Evolutionary conservation across 2,329 filamentous ascomycete genomes (phyloP), one percentile per base, ranked within the genome.

Genomic region (Sporothrix pallida): DNA sequence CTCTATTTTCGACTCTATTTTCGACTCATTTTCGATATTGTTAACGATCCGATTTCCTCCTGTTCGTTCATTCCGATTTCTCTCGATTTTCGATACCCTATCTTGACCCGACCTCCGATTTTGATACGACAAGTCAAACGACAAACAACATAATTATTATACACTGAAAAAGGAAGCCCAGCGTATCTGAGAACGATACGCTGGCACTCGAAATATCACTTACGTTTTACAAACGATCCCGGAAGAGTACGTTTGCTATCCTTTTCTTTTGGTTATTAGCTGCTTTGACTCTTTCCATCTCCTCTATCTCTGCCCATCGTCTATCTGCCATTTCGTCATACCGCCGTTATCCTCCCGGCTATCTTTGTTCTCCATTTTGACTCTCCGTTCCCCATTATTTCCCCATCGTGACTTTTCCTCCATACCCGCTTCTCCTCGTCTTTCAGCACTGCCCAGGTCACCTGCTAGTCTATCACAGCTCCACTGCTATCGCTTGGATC

Each of bases 211-310:
- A 15, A 5, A 48, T 48, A 37, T 13, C 20, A 48, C n/a, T 68
- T 68, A 68, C 69, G 69, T 60, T 48, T 50, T 50, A 20, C 42
- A 58, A 60, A 31, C 37, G 9, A 10, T 20, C 12, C 74, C 46
- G 46, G 67, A 70, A 70, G 20, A 70, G 72, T 73, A 63, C 52
- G 63, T 70, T 42, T 46, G 31, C 12, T 42, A 37, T 50, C 5
- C 60, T 7, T 63, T 50, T 50, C n/a, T 15, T 44, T 37, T 52
- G 31, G 31, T 56, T 56, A 56, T 56, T 23, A 37, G 13, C 23
- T 26, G 46, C 65, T 26, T 48, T 8, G 23, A 2, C 54, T 46
- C 6, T 37, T 31, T 2, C 23, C n/a, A 8, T 23, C 23, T 15
- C 52, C 52, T 71, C 56, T 37, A 5, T 52, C 26, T 44, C 46